These are phyloP conservation scores for Monosporascus sp. DNA, from an alignment of 2,329 filamentous ascomycete species.

Conservation along the genomic window DNA sequence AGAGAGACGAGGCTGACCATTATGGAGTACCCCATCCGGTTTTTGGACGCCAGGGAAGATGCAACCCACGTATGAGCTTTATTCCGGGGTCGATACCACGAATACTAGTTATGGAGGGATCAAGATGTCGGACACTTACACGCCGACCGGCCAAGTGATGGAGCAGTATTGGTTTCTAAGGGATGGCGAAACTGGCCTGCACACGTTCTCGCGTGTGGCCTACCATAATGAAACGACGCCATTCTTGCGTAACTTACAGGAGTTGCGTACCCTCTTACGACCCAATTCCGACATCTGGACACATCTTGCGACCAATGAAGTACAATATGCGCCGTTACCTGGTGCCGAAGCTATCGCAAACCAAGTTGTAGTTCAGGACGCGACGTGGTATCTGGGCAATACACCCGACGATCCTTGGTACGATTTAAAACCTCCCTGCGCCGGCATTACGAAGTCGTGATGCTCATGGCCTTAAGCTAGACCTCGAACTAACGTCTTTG, in stretches of 20 bases:
- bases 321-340: slow-evolving; percentile 48
- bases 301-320: slow-evolving; percentile 52
- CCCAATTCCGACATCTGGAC: slow-evolving; percentile 57
- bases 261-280: slow-evolving; percentile 56
- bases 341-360: slow-evolving; percentile 34
- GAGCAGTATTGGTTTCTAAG: slow-evolving; percentile 62
- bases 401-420: slow-evolving; percentile 43
- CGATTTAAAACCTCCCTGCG: background rate
- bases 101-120: slow-evolving; percentile 52
- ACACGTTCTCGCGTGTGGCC: slow-evolving; percentile 53
- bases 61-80: slow-evolving; percentile 41
- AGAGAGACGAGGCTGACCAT: slow-evolving; percentile 7
- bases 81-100: slow-evolving; percentile 43
- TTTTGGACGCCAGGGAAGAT: slow-evolving; percentile 53
- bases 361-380: slow-evolving; percentile 53
- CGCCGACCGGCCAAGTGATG: slow-evolving; percentile 50
- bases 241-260: slow-evolving; percentile 52
- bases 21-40: slow-evolving; percentile 40
- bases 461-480: too few relatives aligned
- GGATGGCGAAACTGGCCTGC: slow-evolving; percentile 57
- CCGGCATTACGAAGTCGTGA: background rate
- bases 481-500: background rate
- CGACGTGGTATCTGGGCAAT: slow-evolving; percentile 56
- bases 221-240: slow-evolving; percentile 54
- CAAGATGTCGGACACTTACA: slow-evolving; percentile 53